Percentiles rank a stretch among this genome's conserved stretches.
Evolutionary conservation across 805 yeast genomes (phyloP).

Genomic region (Cyberlindnera veronae): DNA sequence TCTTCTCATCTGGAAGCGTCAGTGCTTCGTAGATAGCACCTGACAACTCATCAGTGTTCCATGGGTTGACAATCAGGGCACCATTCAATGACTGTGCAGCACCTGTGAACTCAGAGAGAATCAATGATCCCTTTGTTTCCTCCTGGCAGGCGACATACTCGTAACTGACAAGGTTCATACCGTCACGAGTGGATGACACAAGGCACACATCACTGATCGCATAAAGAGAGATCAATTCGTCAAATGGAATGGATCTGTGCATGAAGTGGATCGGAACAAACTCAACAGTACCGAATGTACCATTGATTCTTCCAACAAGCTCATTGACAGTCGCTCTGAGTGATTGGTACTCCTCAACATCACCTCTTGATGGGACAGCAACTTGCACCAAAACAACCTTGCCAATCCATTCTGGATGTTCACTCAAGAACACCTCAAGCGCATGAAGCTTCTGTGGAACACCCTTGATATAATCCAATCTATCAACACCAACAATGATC

Average conservation of each 20-base stretch:
- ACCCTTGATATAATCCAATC: conserved; percentile 95
- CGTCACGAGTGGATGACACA: conserved; percentile 94
- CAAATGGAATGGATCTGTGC: conserved; percentile 88
- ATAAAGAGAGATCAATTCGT: conserved; percentile 87
- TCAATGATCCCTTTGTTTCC: conserved; percentile 78
- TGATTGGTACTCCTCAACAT: conserved; percentile 95
- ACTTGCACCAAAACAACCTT: conserved; percentile 94
- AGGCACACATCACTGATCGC: conserved; percentile 84
- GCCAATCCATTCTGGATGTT: conserved; percentile 98
- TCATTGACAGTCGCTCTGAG: conserved; percentile 93
- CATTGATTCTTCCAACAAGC: conserved; percentile 93
- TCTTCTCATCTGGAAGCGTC: conserved; percentile 81
- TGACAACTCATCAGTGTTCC: conserved; percentile 95
- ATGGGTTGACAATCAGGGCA: conserved; percentile 89
- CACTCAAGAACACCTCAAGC: conserved; percentile 84
- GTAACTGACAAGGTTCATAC: conserved; percentile 95
- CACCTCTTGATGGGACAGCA: conserved; percentile 97
- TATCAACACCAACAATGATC: conserved; percentile 93
- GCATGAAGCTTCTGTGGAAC: conserved; percentile 97
- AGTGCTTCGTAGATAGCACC: conserved; percentile 83
- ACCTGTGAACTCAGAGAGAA: conserved; percentile 94
- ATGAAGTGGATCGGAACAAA: conserved; percentile 96
- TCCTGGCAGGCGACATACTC: conserved; percentile 97
- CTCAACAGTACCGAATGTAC: conserved; percentile 93
- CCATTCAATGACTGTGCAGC: conserved; percentile 99